Conservation (phyloP, 148 eudicot genomes). For the Camellia granthamiana region DNA sequence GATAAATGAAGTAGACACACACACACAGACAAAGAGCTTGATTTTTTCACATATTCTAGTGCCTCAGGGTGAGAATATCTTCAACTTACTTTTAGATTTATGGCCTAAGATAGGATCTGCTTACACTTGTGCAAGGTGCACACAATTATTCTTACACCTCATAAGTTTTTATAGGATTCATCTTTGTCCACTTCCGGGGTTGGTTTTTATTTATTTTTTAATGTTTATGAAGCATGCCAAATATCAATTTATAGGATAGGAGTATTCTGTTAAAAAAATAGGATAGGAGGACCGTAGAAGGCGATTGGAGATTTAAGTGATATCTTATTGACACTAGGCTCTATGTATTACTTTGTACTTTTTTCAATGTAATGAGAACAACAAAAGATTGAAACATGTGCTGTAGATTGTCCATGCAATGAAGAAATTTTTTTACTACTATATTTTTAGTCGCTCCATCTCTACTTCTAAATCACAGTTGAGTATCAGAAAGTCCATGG, state of each 20-base stretch:
- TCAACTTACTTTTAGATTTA: not conserved
- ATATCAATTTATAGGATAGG: not conserved
- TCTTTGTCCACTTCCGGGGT: not conserved
- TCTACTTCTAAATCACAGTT: not conserved
- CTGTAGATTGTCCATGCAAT: not conserved
- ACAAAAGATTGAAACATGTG: constrained; percentile 4
- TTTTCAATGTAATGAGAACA: not conserved
- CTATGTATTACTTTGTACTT: not conserved
- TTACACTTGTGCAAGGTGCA: not conserved
- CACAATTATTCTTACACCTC: too few relatives aligned
- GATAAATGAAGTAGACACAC: not conserved
- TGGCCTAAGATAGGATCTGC: not conserved
- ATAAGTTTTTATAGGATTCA: not conserved
- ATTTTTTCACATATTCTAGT: not conserved
- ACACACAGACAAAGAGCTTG: not conserved
- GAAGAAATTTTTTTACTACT: not conserved
- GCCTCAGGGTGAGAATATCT: not conserved
- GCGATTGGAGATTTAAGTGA: too few relatives aligned
- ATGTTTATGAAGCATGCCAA: not conserved
- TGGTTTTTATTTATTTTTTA: not conserved
- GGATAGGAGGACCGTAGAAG: not conserved
- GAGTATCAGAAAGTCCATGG: not conserved
- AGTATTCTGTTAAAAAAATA: not conserved
- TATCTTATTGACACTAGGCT: too few relatives aligned
- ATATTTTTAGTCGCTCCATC: not conserved